Evolutionary conservation across 1,284 basidiomycete genomes (phyloP).

Genomic region (Hypsizygus ulmarius): DNA sequence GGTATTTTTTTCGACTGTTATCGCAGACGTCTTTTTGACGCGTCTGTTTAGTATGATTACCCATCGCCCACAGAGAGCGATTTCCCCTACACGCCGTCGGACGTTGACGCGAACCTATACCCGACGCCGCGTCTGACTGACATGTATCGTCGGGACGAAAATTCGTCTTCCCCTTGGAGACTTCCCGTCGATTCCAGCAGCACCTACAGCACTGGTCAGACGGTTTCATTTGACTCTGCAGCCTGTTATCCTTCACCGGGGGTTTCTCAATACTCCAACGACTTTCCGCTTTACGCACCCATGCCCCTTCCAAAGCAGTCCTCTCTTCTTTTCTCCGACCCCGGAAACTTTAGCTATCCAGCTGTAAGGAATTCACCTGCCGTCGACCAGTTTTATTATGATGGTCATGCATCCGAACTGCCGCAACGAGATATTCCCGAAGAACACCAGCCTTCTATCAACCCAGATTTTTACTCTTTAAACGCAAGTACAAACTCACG

Average conservation of each 20-base stretch:
- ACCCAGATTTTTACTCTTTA: constrained; percentile 4
- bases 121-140: background rate
- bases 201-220: background rate
- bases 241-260: background rate
- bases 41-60: constrained; percentile 4
- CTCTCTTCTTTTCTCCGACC: constrained; percentile 20
- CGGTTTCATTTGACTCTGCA: background rate
- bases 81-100: constrained; percentile 10
- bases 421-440: background rate
- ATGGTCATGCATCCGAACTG: constrained; percentile 1
- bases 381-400: constrained; percentile 9
- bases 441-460: background rate
- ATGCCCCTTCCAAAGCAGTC: constrained; percentile 29
- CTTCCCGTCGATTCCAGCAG: background rate
- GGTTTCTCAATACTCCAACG: constrained; percentile 1
- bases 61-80: constrained; percentile 6
- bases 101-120: constrained; percentile 1
- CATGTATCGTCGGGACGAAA: background rate
- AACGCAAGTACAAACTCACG: constrained; percentile 43
- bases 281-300: constrained; percentile 28
- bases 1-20: background rate
- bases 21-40: background rate
- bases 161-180: background rate
- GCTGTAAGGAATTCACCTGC: constrained; percentile 3
- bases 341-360: background rate